These are phyloP conservation scores for Trichophaea hybrida DNA, from an alignment of 2,329 filamentous ascomycete species.

Conservation along the genomic window DNA sequence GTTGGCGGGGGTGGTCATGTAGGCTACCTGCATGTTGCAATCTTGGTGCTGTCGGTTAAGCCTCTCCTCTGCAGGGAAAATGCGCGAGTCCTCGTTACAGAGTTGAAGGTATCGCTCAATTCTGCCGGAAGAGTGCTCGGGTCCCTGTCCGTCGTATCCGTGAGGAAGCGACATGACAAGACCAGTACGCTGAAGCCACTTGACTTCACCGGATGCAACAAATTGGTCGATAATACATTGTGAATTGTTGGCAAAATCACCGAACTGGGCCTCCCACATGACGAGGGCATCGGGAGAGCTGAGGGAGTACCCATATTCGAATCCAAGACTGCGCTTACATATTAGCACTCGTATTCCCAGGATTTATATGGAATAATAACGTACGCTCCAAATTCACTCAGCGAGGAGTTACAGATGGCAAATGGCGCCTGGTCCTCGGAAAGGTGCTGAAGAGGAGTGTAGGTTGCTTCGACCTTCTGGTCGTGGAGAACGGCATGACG, in stretches of 20 bases:
- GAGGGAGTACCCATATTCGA: conserved; percentile 96
- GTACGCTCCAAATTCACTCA: conserved; percentile 54
- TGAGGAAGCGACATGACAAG: conserved; percentile 93
- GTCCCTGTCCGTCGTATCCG: conserved; percentile 95
- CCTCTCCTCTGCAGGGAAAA: conserved; percentile 79
- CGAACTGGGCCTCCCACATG: conserved; percentile 99
- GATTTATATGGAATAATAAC: conserved; percentile 24
- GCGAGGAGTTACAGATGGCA: conserved; percentile 90
- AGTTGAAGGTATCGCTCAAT: conserved; percentile 96
- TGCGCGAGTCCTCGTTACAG: conserved; percentile 89
- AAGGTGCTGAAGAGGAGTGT: conserved; percentile 81
- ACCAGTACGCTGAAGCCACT: conserved; percentile 97
- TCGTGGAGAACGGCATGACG: conserved; percentile 95
- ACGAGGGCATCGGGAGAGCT: conserved; percentile 93
- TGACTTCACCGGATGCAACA: conserved; percentile 89
- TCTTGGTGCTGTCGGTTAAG: conserved; percentile 96
- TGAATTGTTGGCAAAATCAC: conserved; percentile 98
- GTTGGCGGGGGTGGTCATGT: conserved; percentile 93
- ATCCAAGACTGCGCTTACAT: conserved; percentile 59
- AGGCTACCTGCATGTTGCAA: conserved; percentile 97
- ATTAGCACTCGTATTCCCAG: conserved; percentile 1
- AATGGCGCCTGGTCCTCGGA: conserved; percentile 88
- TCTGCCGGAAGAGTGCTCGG: conserved; percentile 93
- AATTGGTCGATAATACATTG: conserved; percentile 99
- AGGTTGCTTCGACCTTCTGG: conserved; percentile 84